phyloP scores from a whole-genome alignment of 768 basidiomycete genomes.

The Collybia nuda region DNA sequence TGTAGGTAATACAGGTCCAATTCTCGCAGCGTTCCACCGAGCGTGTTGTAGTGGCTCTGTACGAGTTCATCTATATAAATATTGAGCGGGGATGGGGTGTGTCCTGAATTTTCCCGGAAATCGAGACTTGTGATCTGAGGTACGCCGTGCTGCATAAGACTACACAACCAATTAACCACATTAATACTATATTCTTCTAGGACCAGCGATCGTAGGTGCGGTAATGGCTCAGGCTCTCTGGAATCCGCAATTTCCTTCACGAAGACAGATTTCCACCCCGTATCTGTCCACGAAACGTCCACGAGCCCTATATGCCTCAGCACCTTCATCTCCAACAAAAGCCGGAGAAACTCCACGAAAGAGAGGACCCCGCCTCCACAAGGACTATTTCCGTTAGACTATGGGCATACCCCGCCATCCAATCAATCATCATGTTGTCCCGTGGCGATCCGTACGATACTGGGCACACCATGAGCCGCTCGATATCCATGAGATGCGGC shows the following conservation, averaged over 20 bases:
- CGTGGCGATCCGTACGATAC: not conserved
- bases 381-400: conserved; percentile 7
- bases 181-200: not conserved
- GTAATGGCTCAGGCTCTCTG: not conserved
- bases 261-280: not conserved
- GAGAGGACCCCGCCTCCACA: not conserved
- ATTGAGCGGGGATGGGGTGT: too few relatives aligned
- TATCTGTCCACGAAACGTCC: not conserved
- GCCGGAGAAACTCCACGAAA: not conserved
- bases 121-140: too few relatives aligned
- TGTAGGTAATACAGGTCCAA: too few relatives aligned
- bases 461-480: conserved; percentile 1
- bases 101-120: too few relatives aligned
- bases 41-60: too few relatives aligned
- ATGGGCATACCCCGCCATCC: conserved; percentile 2
- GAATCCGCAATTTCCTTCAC: too few relatives aligned
- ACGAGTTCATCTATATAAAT: too few relatives aligned
- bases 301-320: conserved; percentile 9
- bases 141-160: too few relatives aligned
- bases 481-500: not conserved
- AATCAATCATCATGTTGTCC: not conserved
- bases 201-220: conserved; percentile 6
- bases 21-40: too few relatives aligned
- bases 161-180: conserved; percentile 4
- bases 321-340: conserved; percentile 1